These are phyloP conservation scores for Paxillus involutus DNA, from an alignment of 768 basidiomycete species.

Conservation along the genomic window DNA sequence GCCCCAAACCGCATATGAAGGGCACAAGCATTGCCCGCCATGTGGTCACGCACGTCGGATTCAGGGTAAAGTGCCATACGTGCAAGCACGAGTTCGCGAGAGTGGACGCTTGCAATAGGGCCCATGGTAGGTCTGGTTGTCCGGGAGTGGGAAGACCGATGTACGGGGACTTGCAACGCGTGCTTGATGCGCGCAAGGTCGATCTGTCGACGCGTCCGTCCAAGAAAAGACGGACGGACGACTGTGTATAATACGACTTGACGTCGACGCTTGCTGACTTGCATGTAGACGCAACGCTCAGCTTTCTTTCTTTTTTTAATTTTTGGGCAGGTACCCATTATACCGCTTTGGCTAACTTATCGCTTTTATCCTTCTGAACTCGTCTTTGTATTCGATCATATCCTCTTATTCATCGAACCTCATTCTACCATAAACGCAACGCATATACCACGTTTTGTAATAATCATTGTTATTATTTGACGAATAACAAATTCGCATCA, in stretches of 20 bases:
- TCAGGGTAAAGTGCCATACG: constrained; percentile 27
- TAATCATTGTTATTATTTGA: too few species aligned
- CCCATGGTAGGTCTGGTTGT: constrained; percentile 31
- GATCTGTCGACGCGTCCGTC: constrained; percentile 16
- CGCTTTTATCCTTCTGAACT: constrained; percentile 2
- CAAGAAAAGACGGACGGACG: constrained; percentile 33
- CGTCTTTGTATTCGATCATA: constrained; percentile 3
- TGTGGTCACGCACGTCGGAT: constrained; percentile 32
- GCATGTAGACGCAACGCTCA: too few species aligned
- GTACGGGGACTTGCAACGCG: constrained; percentile 27
- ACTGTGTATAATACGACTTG: constrained; percentile 1
- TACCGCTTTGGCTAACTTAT: constrained; percentile 16
- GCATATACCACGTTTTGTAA: neutral
- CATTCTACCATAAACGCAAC: neutral
- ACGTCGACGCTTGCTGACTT: neutral
- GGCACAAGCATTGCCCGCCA: constrained; percentile 34
- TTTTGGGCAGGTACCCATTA: neutral
- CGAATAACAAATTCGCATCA: neutral
- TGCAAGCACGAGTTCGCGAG: constrained; percentile 33
- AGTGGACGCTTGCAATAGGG: constrained; percentile 34
- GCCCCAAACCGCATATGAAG: constrained; percentile 28
- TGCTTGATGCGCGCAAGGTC: constrained; percentile 29
- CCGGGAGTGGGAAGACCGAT: constrained; percentile 29
- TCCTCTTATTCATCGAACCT: neutral
- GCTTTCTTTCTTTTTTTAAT: neutral